Evolutionary conservation across 108 stramenopile species (phyloP).

Genomic region (Nitzschia putrida): DNA sequence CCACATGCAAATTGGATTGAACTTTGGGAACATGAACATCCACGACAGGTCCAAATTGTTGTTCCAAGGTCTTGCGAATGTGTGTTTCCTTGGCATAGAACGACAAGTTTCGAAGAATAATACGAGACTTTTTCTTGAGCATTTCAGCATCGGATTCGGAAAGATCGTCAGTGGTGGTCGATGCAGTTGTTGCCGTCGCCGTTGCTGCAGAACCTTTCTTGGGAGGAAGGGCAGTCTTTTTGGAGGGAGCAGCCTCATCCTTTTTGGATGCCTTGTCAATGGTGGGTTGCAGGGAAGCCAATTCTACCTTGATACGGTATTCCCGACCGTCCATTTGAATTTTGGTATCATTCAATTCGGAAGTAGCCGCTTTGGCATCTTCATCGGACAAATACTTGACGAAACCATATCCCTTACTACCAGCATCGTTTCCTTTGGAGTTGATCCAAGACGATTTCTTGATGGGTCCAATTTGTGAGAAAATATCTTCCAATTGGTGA

Average conservation of each 20-base stretch:
- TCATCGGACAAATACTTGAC: conserved; percentile 70
- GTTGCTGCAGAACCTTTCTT: conserved; percentile 5
- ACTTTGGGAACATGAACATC: conserved; percentile 86
- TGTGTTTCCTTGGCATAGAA: conserved; percentile 81
- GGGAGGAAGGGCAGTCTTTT: background rate
- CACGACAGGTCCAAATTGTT: conserved; percentile 61
- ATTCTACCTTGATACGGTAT: conserved; percentile 57
- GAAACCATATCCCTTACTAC: conserved; percentile 71
- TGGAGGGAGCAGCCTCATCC: conserved; percentile 6
- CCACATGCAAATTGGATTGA: conserved; percentile 63
- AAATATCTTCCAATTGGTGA: conserved; percentile 71
- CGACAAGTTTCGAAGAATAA: conserved; percentile 89
- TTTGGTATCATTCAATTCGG: conserved; percentile 46
- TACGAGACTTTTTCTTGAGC: conserved; percentile 63
- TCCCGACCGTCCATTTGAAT: conserved; percentile 57
- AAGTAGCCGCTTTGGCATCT: conserved; percentile 58
- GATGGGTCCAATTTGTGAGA: conserved; percentile 84
- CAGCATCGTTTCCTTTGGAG: conserved; percentile 19
- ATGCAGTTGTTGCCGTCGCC: conserved; percentile 5
- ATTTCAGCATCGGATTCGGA: conserved; percentile 27
- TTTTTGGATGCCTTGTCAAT: conserved; percentile 19
- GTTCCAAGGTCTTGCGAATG: conserved; percentile 63
- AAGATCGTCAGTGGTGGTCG: background rate
- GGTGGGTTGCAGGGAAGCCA: conserved; percentile 35
- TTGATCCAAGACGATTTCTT: conserved; percentile 78